phyloP scores from a whole-genome alignment of 148 eudicot species.

The Rheum nobile region DNA sequence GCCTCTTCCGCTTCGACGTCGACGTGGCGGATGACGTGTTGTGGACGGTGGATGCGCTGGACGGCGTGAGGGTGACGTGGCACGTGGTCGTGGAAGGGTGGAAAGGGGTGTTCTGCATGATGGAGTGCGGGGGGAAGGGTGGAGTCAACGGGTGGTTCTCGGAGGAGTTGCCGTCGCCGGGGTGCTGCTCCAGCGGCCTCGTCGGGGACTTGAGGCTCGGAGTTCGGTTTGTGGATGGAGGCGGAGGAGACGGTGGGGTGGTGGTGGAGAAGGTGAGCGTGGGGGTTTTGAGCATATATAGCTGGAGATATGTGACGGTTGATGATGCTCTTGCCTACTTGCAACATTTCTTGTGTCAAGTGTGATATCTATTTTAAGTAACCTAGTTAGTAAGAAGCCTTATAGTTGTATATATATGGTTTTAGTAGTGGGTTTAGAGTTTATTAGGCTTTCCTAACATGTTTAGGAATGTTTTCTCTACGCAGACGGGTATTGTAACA shows the following conservation, averaged over 20 bases:
- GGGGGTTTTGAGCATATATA: slow-evolving; percentile 43
- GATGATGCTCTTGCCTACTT: slow-evolving; percentile 62
- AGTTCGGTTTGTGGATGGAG: slow-evolving; percentile 11
- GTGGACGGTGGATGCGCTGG: slow-evolving; percentile 27
- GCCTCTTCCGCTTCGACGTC: slow-evolving; percentile 46
- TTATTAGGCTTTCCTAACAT: too few species aligned
- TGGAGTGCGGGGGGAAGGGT: slow-evolving; percentile 39
- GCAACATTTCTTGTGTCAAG: slow-evolving; percentile 47
- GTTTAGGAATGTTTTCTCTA: too few species aligned
- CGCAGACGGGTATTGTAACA: too few species aligned
- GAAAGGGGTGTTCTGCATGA: slow-evolving; percentile 42
- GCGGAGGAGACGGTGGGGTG: not conserved
- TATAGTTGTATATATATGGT: too few species aligned
- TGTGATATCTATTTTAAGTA: too few species aligned
- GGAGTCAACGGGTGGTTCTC: slow-evolving; percentile 59
- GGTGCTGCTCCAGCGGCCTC: slow-evolving; percentile 48
- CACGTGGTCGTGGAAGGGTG: slow-evolving; percentile 39
- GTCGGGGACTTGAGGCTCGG: slow-evolving; percentile 53
- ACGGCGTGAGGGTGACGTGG: slow-evolving; percentile 40
- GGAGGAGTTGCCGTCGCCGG: slow-evolving; percentile 54
- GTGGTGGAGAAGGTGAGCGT: slow-evolving; percentile 51
- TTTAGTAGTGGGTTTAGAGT: too few species aligned
- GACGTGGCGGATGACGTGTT: not conserved
- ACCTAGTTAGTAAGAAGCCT: too few species aligned
- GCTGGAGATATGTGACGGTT: slow-evolving; percentile 52